Evolutionary conservation across 257 asterid species (phyloP).

Genomic region (Dorcoceras hygrometricum): DNA sequence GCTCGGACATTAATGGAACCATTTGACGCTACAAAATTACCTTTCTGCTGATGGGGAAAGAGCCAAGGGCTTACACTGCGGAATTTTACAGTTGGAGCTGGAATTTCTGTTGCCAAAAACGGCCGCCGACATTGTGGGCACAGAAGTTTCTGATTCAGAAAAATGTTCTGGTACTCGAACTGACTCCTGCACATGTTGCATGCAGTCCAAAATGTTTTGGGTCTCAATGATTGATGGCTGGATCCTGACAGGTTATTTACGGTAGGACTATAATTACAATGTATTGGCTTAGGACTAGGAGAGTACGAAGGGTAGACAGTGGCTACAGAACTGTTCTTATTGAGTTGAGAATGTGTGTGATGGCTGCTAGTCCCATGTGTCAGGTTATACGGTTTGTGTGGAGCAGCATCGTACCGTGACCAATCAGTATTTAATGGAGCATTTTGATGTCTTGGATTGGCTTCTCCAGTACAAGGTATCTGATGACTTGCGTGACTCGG

Average conservation of each 20-base stretch:
- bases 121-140: conserved; percentile 48
- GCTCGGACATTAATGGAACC: conserved; percentile 23
- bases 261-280: conserved; percentile 7
- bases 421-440: background rate
- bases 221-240: conserved; percentile 22
- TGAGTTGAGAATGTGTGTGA: conserved; percentile 4
- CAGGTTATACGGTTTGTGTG: background rate
- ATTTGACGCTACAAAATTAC: conserved; percentile 10
- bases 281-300: conserved; percentile 17
- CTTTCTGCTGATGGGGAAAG: conserved; percentile 27
- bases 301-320: background rate
- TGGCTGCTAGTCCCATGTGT: conserved; percentile 7
- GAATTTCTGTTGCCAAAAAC: conserved; percentile 47
- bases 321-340: conserved; percentile 1
- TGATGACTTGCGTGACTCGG: background rate
- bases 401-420: background rate
- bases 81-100: conserved; percentile 30
- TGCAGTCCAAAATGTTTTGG: conserved; percentile 54
- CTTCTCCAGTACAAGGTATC: background rate
- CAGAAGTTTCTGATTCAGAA: conserved; percentile 40
- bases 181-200: conserved; percentile 44
- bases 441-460: background rate
- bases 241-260: conserved; percentile 24
- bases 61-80: conserved; percentile 15
- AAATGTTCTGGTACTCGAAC: conserved; percentile 32